Conservation (phyloP, 331 rosid species). For the Phaseolus coccineus region DNA sequence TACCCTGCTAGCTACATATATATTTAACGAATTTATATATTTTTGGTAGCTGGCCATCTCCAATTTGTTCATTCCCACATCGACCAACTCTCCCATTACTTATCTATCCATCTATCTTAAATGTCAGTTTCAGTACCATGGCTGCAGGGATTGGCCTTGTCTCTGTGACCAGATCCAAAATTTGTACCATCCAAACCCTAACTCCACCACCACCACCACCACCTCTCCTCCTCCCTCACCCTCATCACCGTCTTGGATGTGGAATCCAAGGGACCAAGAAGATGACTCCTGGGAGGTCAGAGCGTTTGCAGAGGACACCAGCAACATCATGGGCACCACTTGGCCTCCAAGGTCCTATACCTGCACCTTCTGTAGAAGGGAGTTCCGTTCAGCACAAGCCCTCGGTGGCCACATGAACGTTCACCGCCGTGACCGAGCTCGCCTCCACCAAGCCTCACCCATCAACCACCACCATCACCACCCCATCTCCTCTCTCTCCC, state of each 20-base stretch:
- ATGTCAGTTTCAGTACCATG: constrained; percentile 68
- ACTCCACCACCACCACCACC: neutral
- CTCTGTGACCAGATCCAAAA: constrained; percentile 63
- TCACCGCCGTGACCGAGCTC: constrained; percentile 97
- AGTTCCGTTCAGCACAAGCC: constrained; percentile 92
- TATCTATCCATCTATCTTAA: constrained; percentile 56
- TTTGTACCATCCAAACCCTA: constrained; percentile 56
- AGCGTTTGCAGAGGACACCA: constrained; percentile 92
- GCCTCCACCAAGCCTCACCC: constrained; percentile 61
- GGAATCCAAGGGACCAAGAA: constrained; percentile 72
- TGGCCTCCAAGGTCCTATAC: constrained; percentile 96
- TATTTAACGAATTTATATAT: constrained; percentile 43
- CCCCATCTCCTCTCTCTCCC: constrained; percentile 40
- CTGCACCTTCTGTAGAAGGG: constrained; percentile 83
- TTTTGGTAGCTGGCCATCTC: neutral
- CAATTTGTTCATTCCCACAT: constrained; percentile 39
- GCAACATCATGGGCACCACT: constrained; percentile 75
- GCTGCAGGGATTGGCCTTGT: constrained; percentile 69
- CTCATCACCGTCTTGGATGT: constrained; percentile 55
- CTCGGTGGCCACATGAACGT: constrained; percentile 98
- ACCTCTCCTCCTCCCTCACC: neutral
- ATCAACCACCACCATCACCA: constrained; percentile 5
- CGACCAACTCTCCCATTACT: constrained; percentile 44
- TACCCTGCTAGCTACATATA: constrained; percentile 24
- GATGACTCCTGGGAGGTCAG: constrained; percentile 95